Evolutionary conservation across 225 moss, liverwort and hornwort species (phyloP).

Genomic region (Marchantia paleacea): DNA sequence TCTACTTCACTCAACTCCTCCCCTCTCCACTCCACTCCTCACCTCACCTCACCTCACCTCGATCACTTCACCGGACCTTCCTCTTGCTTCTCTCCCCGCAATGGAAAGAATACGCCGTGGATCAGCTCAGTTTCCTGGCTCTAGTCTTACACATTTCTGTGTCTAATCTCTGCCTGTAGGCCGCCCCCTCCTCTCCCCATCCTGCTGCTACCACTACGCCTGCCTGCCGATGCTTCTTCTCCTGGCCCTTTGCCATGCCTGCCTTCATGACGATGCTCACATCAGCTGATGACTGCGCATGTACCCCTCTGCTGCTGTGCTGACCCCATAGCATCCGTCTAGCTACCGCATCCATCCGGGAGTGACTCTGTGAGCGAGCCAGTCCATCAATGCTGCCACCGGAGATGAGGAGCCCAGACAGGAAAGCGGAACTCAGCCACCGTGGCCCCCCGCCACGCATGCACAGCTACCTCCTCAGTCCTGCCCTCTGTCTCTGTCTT

Average conservation of each 20-base stretch:
- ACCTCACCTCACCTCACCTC: no score
- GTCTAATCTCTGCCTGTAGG: background rate
- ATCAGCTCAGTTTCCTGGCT: background rate
- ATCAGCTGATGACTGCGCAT: constrained; percentile 10
- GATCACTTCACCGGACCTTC: background rate
- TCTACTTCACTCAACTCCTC: background rate
- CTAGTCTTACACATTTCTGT: background rate
- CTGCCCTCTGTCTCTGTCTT: background rate
- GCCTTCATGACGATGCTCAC: background rate
- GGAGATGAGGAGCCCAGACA: background rate
- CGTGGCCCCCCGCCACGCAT: no score
- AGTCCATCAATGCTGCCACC: background rate
- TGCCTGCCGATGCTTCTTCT: background rate
- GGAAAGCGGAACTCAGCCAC: no score
- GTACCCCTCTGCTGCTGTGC: background rate
- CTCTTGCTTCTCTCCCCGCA: background rate
- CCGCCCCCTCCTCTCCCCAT: background rate
- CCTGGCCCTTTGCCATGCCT: background rate
- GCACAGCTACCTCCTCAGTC: background rate
- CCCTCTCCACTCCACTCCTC: no score
- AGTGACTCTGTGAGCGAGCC: background rate
- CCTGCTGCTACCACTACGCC: background rate
- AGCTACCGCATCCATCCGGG: constrained; percentile 1
- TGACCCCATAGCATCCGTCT: background rate
- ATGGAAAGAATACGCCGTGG: background rate